phyloP scores from a whole-genome alignment of 805 yeast genomes.

The Starmerella floricola region DNA sequence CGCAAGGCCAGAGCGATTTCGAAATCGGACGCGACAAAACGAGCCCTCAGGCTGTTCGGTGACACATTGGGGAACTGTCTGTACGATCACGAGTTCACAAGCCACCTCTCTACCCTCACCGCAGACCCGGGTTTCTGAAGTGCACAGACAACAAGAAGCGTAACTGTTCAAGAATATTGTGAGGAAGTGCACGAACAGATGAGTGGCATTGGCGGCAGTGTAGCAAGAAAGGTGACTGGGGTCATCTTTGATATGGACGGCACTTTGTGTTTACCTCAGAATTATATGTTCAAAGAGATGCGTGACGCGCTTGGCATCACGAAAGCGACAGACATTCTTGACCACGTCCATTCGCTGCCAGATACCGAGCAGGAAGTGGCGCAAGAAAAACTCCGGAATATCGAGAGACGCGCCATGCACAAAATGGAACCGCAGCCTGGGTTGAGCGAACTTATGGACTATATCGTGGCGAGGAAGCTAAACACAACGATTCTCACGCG shows the following conservation, averaged over 20 bases:
- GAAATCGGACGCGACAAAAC: conserved; percentile 50
- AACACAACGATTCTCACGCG: conserved; percentile 53
- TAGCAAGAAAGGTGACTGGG: no score
- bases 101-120: conserved; percentile 4
- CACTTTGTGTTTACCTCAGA: conserved; percentile 54
- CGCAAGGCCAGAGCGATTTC: conserved; percentile 78
- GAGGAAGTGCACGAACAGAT: background rate
- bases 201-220: conserved; percentile 1
- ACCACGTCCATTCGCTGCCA: conserved; percentile 37
- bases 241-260: conserved; percentile 74
- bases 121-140: no score
- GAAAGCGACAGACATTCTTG: conserved; percentile 41
- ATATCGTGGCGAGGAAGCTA: conserved; percentile 26
- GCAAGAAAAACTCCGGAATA: conserved; percentile 35
- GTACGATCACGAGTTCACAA: conserved; percentile 25
- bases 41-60: conserved; percentile 71
- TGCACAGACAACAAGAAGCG: no score
- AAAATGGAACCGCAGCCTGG: conserved; percentile 43
- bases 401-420: conserved; percentile 54
- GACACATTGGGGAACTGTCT: conserved; percentile 49
- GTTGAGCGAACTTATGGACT: conserved; percentile 33
- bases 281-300: conserved; percentile 37
- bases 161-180: no score
- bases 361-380: conserved; percentile 35
- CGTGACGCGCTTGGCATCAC: conserved; percentile 43